A percentile compares a stretch with the other conserved stretches of the same genome.
phyloP scores from a whole-genome alignment of 106 monocot species.

The Vanilla planifolia region DNA sequence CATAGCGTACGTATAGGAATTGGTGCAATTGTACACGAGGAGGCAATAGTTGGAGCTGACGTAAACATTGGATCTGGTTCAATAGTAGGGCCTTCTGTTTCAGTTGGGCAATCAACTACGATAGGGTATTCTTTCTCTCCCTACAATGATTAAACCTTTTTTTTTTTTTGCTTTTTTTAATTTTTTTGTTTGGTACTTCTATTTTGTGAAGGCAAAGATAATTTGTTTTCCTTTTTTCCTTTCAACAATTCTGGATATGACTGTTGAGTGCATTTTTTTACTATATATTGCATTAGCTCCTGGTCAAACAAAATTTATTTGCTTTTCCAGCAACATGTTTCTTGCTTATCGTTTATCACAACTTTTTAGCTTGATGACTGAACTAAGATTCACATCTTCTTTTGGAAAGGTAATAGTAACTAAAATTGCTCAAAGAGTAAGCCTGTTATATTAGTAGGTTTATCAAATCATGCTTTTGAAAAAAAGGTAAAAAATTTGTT shows the following conservation, averaged over 20 bases:
- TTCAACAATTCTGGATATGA: background rate
- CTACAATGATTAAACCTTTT: background rate
- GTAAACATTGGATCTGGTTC: slow-evolving; percentile 83
- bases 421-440: too few relatives aligned
- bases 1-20: slow-evolving; percentile 49
- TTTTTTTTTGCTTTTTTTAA: background rate
- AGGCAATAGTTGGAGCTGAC: slow-evolving; percentile 43
- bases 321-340: too few relatives aligned
- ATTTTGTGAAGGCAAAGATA: too few relatives aligned
- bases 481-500: too few relatives aligned
- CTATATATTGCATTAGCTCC: too few relatives aligned
- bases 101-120: slow-evolving; percentile 61
- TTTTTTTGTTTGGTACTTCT: background rate
- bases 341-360: too few relatives aligned
- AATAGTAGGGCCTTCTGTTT: slow-evolving; percentile 73
- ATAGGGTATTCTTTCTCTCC: slow-evolving; percentile 41
- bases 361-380: too few relatives aligned
- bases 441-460: too few relatives aligned
- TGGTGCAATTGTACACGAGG: slow-evolving; percentile 78
- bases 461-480: too few relatives aligned
- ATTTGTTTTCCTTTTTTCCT: background rate
- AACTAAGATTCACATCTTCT: background rate
- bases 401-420: too few relatives aligned
- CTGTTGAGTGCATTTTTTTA: too few relatives aligned
- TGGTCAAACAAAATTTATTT: too few relatives aligned